Evolutionary conservation across 129 eudicot genomes (phyloP), one percentile per base, ranked within the genome.

Genomic region (Tagetes erecta): DNA sequence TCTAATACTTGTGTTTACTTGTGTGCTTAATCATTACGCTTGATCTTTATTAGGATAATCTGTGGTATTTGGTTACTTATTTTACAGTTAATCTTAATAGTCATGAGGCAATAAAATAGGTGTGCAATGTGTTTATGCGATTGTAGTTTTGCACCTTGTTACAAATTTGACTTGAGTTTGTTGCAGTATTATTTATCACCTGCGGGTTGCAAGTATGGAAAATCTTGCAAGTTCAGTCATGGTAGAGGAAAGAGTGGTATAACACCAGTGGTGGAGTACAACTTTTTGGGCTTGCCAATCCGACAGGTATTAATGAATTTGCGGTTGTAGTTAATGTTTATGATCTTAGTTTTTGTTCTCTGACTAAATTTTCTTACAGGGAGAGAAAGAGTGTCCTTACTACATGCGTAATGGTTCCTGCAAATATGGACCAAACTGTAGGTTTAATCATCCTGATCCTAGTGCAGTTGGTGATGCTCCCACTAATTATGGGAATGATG

Each of bases 391-490:
- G 72, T 94, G 99, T 72, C 86, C 90, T 63, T 94, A 64, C 78
- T 94, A 91, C 86, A 88, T 94, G 99, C 97, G 93, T 59, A 94
- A 64, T 81, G 99, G 99, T 20, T 84, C 97, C 70, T 94, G 99
- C 90, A 92, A 84, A 78, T 94, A 88, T 53, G 99, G 91, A 57
- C 80, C 91, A 58, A 91, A 82, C 75, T 94, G 99, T 80, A 81
- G 93, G 91, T 94, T 88, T 84, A 81, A 94, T 88, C 99, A 94
- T 83, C 99, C 99, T 55, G 99, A 91, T 79, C 97, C 99, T 70
- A 78, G 85, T 45, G 77, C 91, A 58, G 92, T 86, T 70, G 76
- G 77, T 68, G 88, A 83, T 50, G 42, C 89, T 50, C 80, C 80
- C 40, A 6, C 81, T 59, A 72, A 82, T 63, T 87, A 81, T 77